Evolutionary conservation across 2,329 filamentous ascomycete genomes (phyloP).

Genomic region (Fusarium sp.): DNA sequence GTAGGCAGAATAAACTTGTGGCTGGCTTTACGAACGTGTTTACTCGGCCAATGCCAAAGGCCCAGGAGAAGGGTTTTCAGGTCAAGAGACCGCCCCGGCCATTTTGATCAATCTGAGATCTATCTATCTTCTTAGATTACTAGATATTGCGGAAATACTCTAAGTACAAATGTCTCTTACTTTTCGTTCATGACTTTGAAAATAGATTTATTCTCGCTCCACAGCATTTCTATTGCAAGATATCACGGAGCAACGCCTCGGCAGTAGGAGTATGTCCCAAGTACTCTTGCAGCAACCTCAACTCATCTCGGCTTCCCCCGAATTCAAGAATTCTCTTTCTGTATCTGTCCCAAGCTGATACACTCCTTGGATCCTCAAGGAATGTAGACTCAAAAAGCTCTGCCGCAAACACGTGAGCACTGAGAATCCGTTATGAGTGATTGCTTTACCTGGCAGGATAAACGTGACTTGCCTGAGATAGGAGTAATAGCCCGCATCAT

Average conservation of each 20-base stretch:
- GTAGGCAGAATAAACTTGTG: background rate
- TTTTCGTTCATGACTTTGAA: background rate
- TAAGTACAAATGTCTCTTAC: background rate
- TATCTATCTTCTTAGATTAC: background rate
- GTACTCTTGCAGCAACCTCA: background rate
- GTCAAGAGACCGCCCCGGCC: background rate
- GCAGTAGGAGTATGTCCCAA: background rate
- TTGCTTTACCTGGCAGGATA: background rate
- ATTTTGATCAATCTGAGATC: background rate
- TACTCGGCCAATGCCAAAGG: background rate
- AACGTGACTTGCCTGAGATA: background rate
- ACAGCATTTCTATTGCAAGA: fast-evolving
- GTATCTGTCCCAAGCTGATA: background rate
- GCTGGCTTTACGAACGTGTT: background rate
- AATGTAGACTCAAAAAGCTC: background rate
- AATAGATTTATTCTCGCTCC: too few relatives aligned
- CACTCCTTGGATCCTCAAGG: background rate
- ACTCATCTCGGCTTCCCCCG: background rate
- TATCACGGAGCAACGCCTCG: background rate
- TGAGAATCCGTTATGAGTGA: background rate
- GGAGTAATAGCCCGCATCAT: background rate
- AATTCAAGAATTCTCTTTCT: background rate
- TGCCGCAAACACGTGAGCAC: background rate
- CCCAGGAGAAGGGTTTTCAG: background rate
- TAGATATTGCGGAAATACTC: background rate